Base-by-base conservation (phyloP, 1,139 yeast species). In the Fermentozyma sake region DNA sequence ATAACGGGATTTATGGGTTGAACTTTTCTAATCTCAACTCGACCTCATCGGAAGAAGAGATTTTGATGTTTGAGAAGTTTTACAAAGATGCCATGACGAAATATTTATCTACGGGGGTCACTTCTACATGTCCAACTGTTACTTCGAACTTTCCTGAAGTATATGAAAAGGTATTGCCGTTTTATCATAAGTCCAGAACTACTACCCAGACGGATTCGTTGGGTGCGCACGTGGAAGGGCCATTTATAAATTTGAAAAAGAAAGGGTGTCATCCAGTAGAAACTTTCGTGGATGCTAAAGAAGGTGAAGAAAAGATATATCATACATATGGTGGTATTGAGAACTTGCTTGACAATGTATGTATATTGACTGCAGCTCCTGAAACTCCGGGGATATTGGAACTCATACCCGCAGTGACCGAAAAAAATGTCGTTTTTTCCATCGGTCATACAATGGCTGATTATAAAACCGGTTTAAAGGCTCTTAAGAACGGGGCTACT, bases 191-290 rank as follows among this genome's bases (percentile, higher is more conserved):
- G 19, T 51, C 61, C 16, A 50, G 74, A 24, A 42, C 55, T 5
- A 31, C 42, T 18, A 41, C 48, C 23, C 68, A 62, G 41, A 59
- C 72, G 10, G 82, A 76, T 44, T 66, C 72, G 5, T 54, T 76
- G 29, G 83, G 83, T 4, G 78, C 78, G n/a, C 83, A 76, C 42
- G 51, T 72, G 27, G 83, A 76, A 42, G 83, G 83, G 6, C 83
- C 83, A 4, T 75, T 76, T 44, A 67, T 76, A 35, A 71, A 67
- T 35, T 52, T 62, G 26, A 45, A 60, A 32, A 76, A 76, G 52
- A 76, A 74, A 38, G 83, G 83, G 1, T 76, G 81, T 44, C 83
- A 76, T 43, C 79, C 79, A 3, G 61, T 60, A 14, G 76, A 71
- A 35, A 72, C 79, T n/a, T 60, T 76, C 35, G 68, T 61, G 19